A percentile compares a stretch with the other conserved stretches of the same genome.
phyloP scores from a whole-genome alignment of 139 green algal species.

The Pleodorina starrii region DNA sequence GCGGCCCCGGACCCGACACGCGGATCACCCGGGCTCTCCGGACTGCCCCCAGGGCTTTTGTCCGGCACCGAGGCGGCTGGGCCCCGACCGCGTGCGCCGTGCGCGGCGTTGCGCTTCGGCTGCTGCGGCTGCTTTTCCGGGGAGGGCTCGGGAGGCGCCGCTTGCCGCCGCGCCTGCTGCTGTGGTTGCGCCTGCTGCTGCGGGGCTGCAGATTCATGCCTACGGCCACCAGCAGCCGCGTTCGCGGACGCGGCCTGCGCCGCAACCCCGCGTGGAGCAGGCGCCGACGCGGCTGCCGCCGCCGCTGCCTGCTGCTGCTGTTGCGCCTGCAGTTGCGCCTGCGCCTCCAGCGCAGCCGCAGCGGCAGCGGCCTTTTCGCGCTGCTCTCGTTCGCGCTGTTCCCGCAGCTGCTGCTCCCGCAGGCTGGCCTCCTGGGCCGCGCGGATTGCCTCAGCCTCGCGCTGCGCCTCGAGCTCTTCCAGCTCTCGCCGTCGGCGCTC shows the following conservation, averaged over 20 bases:
- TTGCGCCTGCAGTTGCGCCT: conserved; percentile 20
- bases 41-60: not conserved
- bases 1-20: not conserved
- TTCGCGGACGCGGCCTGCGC: not conserved
- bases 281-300: not conserved
- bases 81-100: not conserved
- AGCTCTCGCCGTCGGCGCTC: conserved; percentile 76
- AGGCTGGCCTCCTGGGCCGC: conserved; percentile 68
- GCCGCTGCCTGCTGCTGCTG: not conserved
- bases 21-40: not conserved
- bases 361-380: conserved; percentile 1
- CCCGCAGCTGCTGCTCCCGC: conserved; percentile 48
- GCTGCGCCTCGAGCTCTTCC: conserved; percentile 64
- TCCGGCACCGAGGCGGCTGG: not conserved
- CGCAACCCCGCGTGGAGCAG: not conserved
- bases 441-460: conserved; percentile 74
- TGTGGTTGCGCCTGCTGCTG: conserved; percentile 1
- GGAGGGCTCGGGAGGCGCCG: not conserved
- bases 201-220: not conserved
- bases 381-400: conserved; percentile 27
- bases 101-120: conserved; percentile 20
- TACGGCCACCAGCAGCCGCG: not conserved
- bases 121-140: conserved; percentile 33
- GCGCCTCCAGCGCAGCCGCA: not conserved
- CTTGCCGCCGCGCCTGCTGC: conserved; percentile 40